Conservation (phyloP, 2,329 filamentous ascomycete species). For the Monosporascus sp. region DNA sequence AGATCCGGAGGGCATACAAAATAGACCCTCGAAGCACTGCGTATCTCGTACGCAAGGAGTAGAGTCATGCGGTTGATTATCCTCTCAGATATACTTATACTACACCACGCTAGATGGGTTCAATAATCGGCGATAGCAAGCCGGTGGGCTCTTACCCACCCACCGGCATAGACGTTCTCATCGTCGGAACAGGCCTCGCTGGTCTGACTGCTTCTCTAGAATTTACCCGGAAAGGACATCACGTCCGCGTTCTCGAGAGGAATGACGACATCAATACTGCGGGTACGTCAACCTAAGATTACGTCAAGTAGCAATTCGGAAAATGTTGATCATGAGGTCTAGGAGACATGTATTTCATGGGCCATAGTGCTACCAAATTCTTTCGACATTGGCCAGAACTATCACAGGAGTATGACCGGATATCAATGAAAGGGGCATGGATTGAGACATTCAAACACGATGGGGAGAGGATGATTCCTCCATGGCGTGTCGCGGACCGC, state of each 20-base stretch:
- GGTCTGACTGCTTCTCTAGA: slow-evolving; percentile 58
- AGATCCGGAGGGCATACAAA: no score
- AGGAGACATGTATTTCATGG: slow-evolving; percentile 59
- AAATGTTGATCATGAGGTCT: slow-evolving; percentile 1
- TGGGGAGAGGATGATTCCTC: slow-evolving; percentile 42
- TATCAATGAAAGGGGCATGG: slow-evolving; percentile 49
- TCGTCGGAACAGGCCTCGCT: slow-evolving; percentile 53
- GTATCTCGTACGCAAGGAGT: no score
- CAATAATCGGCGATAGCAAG: slow-evolving; percentile 32
- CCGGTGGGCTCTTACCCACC: slow-evolving; percentile 47
- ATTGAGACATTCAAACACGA: slow-evolving; percentile 51
- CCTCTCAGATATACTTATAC: neutral
- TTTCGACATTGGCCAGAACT: slow-evolving; percentile 52
- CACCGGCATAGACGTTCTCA: slow-evolving; percentile 42
- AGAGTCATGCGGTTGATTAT: neutral
- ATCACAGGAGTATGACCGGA: slow-evolving; percentile 42
- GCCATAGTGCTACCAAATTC: slow-evolving; percentile 48
- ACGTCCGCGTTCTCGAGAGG: slow-evolving; percentile 41
- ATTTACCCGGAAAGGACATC: slow-evolving; percentile 54
- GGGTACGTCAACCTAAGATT: slow-evolving; percentile 29
- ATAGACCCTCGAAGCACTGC: no score
- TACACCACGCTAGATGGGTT: slow-evolving; percentile 16
- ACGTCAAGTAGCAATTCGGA: neutral
- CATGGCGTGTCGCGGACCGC: slow-evolving; percentile 44
- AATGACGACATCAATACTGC: slow-evolving; percentile 45